Evolutionary conservation across 2,329 filamentous ascomycete species (phyloP).

Genomic region (Colletotrichum horii): DNA sequence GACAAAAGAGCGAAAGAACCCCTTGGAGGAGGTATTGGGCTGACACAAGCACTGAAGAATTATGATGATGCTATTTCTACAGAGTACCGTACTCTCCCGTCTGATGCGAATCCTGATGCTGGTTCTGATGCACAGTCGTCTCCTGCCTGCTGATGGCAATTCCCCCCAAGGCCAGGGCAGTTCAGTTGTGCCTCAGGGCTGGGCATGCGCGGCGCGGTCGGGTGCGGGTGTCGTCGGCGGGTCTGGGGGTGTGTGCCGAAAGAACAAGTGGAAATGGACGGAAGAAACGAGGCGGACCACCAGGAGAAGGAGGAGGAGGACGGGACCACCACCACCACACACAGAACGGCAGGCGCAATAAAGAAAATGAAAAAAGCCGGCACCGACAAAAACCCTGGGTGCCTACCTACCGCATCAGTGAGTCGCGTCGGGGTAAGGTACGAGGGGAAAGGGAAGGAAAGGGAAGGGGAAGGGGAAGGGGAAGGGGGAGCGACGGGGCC

Average conservation of each 20-base stretch:
- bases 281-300: slow-evolving; percentile 2
- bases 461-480: background rate
- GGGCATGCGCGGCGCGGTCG: background rate
- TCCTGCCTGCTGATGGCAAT: background rate
- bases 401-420: background rate
- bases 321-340: background rate
- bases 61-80: background rate
- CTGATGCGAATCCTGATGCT: background rate
- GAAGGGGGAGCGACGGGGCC: background rate
- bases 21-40: background rate
- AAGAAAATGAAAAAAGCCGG: background rate
- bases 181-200: background rate
- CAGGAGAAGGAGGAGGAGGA: background rate
- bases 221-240: background rate
- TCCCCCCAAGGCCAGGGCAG: background rate
- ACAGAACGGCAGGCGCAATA: background rate
- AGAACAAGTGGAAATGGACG: background rate
- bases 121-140: background rate
- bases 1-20: background rate
- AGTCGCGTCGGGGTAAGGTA: background rate
- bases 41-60: background rate
- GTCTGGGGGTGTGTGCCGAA: background rate
- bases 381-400: background rate
- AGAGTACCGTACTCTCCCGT: background rate
- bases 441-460: background rate